Evolutionary conservation across 192 early-diverging fungal species (phyloP), one percentile per base, ranked within the genome.

Genomic region (Podila horticola): DNA sequence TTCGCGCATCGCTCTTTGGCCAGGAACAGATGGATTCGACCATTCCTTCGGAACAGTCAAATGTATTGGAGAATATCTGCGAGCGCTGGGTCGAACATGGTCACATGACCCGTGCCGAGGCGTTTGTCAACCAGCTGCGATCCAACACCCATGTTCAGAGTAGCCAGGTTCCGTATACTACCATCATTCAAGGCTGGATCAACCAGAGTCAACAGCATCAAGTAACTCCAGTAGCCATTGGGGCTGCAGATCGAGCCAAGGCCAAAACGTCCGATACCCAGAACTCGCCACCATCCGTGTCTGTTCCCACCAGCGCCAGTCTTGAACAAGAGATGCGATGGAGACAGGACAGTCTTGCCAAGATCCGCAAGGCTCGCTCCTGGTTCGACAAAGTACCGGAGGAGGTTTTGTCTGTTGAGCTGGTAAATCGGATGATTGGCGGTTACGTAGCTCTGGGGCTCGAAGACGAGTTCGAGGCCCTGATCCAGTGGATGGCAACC

Each of bases 111-210:
- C 64, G 45, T 28, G 76, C 76, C 0, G 76, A 79, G n/a, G 34
- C 55, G 24, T 72, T 72, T 64, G 66, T 72, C 15, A 24, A 61
- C 6, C 51, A 57, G 3, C 50, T 79, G 11, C 3, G n/a, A 26
- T 60, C 64, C 2, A 72, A 72, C 17, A 31, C 38, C 1, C 50
- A 64, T 50, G 55, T 79, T 2, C 60, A 58, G 0, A 19, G 24
- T 3, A 55, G 34, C 61, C 71, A 68, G 64, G 58, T 79, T 9
- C 76, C 76, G 1, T 79, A 64, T n/a, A 17, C 7, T 24, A 64
- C 66, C 7, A 52, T 79, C 15, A 79, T 79, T 51, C 70, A 72
- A 59, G 76, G 76, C n/a, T 79, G 76, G 76, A 79, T 79, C 30
- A 6, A 58, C 2, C 76, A 72, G 38, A 79, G 76, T 64, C 76